Percentiles rank a stretch among this genome's conserved stretches.
Conservation (phyloP, 306 rosid species). For the Chamaecrista fasciculata region DNA sequence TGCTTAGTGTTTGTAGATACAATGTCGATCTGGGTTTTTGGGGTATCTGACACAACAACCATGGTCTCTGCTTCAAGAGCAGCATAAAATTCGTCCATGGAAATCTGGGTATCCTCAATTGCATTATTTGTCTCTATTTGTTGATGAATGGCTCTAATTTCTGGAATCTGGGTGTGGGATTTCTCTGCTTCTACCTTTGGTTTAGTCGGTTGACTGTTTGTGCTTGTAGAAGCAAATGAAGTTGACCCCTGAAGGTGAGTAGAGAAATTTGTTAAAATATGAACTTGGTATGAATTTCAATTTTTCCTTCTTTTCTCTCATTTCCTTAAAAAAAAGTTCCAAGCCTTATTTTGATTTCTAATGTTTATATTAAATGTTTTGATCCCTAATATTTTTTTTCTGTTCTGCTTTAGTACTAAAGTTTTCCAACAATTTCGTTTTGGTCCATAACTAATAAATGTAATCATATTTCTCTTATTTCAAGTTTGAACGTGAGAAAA, state of each 20-base stretch:
- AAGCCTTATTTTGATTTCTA: too few species aligned
- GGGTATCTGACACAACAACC: background rate
- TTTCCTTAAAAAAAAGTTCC: too few species aligned
- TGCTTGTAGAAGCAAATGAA: constrained; percentile 1
- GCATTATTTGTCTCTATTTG: background rate
- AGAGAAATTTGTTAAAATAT: background rate
- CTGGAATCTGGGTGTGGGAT: background rate
- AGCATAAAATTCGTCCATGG: constrained; percentile 34
- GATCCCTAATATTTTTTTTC: too few species aligned
- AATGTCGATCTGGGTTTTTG: background rate
- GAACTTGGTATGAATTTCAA: too few species aligned
- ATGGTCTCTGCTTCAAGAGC: constrained; percentile 20
- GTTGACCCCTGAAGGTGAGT: background rate
- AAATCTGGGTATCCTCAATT: background rate
- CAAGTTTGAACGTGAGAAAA: too few species aligned
- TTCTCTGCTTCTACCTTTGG: background rate
- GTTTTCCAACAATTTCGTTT: too few species aligned
- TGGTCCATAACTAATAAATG: too few species aligned
- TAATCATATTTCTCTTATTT: too few species aligned
- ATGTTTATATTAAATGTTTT: too few species aligned
- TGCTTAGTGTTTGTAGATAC: background rate
- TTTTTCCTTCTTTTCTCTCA: too few species aligned
- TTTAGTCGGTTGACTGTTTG: background rate
- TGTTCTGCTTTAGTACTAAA: too few species aligned
- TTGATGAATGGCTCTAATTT: background rate